These are phyloP conservation scores for Cronartium quercuum DNA, from an alignment of 1,284 basidiomycete species.

Conservation along the genomic window DNA sequence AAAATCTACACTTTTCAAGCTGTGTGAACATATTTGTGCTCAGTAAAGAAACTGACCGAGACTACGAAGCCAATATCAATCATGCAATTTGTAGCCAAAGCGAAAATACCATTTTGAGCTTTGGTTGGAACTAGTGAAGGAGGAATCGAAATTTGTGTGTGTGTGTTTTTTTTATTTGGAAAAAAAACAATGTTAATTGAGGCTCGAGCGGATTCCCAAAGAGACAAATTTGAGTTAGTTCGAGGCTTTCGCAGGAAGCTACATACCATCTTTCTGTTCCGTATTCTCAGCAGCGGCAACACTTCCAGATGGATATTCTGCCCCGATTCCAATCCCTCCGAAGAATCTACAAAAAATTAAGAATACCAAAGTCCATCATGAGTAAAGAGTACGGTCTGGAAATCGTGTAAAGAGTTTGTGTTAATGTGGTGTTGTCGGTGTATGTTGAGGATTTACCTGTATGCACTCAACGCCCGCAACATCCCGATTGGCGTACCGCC, in stretches of 20 bases:
- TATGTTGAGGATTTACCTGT: conserved; percentile 56
- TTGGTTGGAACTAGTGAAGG: conserved; percentile 17
- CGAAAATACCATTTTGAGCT: conserved; percentile 23
- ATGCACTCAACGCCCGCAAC: conserved; percentile 69
- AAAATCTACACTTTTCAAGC: not conserved
- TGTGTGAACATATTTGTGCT: not conserved
- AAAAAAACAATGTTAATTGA: conserved; percentile 52
- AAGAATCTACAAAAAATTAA: conserved; percentile 44
- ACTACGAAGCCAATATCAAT: conserved; percentile 83
- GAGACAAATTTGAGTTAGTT: conserved; percentile 24
- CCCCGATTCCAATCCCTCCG: conserved; percentile 57
- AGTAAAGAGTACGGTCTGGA: not conserved
- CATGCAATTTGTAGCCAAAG: conserved; percentile 59
- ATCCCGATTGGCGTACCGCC: conserved; percentile 64
- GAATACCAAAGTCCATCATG: not conserved
- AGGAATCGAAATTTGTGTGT: conserved; percentile 58
- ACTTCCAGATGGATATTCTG: conserved; percentile 83
- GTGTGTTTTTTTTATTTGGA: conserved; percentile 77
- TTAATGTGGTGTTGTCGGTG: conserved; percentile 48
- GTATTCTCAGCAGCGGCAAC: conserved; percentile 89
- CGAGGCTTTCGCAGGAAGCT: conserved; percentile 32
- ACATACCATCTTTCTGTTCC: conserved; percentile 56
- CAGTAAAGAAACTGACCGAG: conserved; percentile 52
- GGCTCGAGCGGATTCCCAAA: conserved; percentile 59
- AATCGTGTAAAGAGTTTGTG: no score